Evolutionary conservation across 2,329 filamentous ascomycete species (phyloP), one percentile per base, ranked within the genome.

Genomic region (Golovinomyces cichoracearum): DNA sequence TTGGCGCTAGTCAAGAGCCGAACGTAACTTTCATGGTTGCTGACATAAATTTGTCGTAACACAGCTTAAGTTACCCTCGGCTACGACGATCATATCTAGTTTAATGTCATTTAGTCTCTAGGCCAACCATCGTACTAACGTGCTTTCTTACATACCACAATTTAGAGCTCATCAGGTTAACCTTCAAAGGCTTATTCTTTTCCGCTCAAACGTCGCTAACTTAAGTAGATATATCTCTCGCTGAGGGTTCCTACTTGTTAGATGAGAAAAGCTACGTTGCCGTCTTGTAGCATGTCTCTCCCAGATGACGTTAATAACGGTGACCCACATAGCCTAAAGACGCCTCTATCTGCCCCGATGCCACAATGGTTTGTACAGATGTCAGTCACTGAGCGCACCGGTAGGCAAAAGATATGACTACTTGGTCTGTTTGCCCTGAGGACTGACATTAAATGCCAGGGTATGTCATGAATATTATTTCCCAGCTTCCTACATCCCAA

Each of bases 401-500:
- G 59, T 60, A 56, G 21, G 54, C 48, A 22, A 29, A 25, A 19
- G n/a, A 17, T 17, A 13, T 7, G 1, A 4, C 6, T 7, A 33
- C 6, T 22, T 4, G 5, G 6, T 46, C 1, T 23, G 19, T 22
- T 19, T 33, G 5, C 4, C 6, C 3, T 17, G 29, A 5, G 48
- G 22, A 49, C 54, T 58, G 45, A 57, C 52, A 22, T 27, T 49
- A 49, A 44, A 47, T 48, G 44, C 49, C 58, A 93, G 85, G 88
- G 61, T 73, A 93, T 54, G 80, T 82, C 37, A 83, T 88, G 65
- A 71, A 74, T 42, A 71, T 93, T 22, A 69, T 94, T 49, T 74
- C 79, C 50, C 78, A 80, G 50, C 69, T 94, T 25, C 82, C 81
- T 17, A 92, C 84, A 0, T 81, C 81, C 5, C 74, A 78, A 48